These are phyloP conservation scores for Hymenoscyphus scutula DNA, from an alignment of 2,329 filamentous ascomycete species.

Conservation along the genomic window DNA sequence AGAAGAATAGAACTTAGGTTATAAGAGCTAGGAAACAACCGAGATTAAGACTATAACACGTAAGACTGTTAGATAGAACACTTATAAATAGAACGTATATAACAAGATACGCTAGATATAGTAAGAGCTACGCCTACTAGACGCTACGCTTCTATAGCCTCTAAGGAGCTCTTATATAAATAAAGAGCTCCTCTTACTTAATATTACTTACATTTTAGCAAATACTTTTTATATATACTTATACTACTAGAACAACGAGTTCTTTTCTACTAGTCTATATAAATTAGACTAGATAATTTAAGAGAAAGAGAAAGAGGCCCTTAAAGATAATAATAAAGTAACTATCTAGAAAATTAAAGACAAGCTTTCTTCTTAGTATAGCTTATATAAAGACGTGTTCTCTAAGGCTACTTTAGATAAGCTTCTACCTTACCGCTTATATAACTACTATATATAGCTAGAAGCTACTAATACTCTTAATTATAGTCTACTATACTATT, in stretches of 20 bases:
- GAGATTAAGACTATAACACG: background rate
- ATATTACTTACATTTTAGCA: background rate
- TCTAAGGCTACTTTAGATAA: conserved; percentile 17
- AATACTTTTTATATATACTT: background rate
- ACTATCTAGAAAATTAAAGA: background rate
- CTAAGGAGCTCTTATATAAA: background rate
- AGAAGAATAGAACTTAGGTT: background rate
- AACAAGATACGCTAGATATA: background rate
- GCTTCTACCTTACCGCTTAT: conserved; percentile 11
- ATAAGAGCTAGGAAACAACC: background rate
- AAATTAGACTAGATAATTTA: background rate
- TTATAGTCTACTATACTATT: no score
- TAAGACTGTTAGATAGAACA: background rate
- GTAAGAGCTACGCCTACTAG: background rate
- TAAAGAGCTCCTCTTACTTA: background rate
- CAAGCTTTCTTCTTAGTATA: background rate
- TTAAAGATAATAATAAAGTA: background rate
- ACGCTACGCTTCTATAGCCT: background rate
- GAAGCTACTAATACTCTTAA: no score
- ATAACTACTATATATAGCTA: background rate
- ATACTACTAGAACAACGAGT: background rate
- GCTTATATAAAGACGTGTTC: conserved; percentile 14
- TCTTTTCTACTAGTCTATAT: background rate
- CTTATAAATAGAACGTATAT: background rate
- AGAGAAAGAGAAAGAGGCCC: background rate